Conservation (phyloP, 306 rosid genomes). For the Lablab purpureus region DNA sequence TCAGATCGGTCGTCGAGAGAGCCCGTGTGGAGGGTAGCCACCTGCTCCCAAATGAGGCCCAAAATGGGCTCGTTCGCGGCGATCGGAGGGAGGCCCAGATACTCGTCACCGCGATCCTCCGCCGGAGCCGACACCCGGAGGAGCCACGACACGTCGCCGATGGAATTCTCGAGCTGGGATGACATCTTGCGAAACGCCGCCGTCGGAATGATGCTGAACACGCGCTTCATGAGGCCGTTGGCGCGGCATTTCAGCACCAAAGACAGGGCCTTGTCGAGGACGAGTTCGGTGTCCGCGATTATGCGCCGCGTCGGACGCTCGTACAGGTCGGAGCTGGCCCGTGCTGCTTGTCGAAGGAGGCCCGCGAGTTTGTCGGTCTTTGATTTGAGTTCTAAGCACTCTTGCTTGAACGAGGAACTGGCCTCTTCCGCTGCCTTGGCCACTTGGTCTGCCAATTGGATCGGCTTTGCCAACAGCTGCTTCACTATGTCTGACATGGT, state of each 20-base stretch:
- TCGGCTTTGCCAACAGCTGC: slow-evolving; percentile 74
- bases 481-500: slow-evolving; percentile 77
- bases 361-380: slow-evolving; percentile 76
- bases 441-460: slow-evolving; percentile 84
- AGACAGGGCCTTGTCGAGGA: slow-evolving; percentile 68
- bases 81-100: slow-evolving; percentile 86
- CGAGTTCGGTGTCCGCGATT: slow-evolving; percentile 79
- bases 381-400: slow-evolving; percentile 69
- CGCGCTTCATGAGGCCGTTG: slow-evolving; percentile 81
- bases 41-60: slow-evolving; percentile 84
- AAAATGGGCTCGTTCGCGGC: slow-evolving; percentile 86
- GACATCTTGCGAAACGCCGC: slow-evolving; percentile 84
- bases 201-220: slow-evolving; percentile 78
- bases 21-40: slow-evolving; percentile 68
- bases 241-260: slow-evolving; percentile 70
- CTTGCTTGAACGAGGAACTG: slow-evolving; percentile 61
- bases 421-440: slow-evolving; percentile 77
- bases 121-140: slow-evolving; percentile 92
- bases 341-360: slow-evolving; percentile 85
- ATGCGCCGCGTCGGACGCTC: slow-evolving; percentile 86
- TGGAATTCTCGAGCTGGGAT: slow-evolving; percentile 76
- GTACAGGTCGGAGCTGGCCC: slow-evolving; percentile 85
- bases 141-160: slow-evolving; percentile 90
- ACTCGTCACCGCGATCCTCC: slow-evolving; percentile 71
- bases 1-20: slow-evolving; percentile 79